Evolutionary conservation across 306 rosid species (phyloP).

Genomic region (Benincasa hispida): DNA sequence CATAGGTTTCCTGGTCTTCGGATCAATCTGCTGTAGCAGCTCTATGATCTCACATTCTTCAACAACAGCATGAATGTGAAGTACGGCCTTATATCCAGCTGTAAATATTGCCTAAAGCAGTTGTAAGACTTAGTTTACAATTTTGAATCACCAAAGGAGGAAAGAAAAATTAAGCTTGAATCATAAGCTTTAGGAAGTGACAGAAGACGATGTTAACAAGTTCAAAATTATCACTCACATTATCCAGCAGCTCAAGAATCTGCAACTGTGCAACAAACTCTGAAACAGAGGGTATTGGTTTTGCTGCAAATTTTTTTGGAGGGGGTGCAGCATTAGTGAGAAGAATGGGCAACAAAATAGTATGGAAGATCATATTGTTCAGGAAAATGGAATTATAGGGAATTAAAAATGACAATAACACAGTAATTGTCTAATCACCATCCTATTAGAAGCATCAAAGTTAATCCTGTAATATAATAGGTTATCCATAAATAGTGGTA

Average conservation of each 20-base stretch:
- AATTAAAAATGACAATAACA: background rate
- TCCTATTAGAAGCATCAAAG: background rate
- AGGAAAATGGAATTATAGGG: background rate
- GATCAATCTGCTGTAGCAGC: slow-evolving; percentile 79
- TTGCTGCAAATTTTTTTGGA: slow-evolving; percentile 38
- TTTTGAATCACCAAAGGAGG: background rate
- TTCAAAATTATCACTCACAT: slow-evolving; percentile 25
- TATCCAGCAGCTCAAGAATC: slow-evolving; percentile 88
- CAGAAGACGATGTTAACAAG: background rate
- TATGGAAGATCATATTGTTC: background rate
- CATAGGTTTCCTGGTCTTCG: slow-evolving; percentile 76
- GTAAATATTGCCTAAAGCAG: slow-evolving; percentile 82
- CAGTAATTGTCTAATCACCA: background rate
- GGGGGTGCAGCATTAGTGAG: background rate
- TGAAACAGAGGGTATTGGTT: slow-evolving; percentile 53
- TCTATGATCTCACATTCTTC: slow-evolving; percentile 99
- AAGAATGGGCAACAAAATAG: background rate
- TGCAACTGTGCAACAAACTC: slow-evolving; percentile 79
- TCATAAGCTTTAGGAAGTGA: background rate
- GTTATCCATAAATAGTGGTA: background rate
- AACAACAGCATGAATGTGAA: slow-evolving; percentile 85
- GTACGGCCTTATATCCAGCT: slow-evolving; percentile 96
- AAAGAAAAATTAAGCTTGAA: background rate
- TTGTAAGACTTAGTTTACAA: background rate
- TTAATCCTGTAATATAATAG: background rate